Base-by-base conservation (phyloP, 345 rosid genomes). In the Lumnitzera racemosa region DNA sequence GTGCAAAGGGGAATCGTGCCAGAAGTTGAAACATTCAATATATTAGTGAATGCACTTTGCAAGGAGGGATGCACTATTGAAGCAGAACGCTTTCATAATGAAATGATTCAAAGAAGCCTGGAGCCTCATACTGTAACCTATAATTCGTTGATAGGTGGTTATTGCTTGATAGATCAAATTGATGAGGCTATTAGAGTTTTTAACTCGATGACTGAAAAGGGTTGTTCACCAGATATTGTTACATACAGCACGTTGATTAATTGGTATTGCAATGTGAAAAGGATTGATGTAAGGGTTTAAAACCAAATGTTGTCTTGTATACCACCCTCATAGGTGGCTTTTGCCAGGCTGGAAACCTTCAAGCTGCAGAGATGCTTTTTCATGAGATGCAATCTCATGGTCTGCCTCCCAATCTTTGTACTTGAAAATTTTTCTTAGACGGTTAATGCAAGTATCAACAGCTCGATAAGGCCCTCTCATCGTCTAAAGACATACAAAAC, bases 241-340 rank as follows among this genome's bases (percentile, higher is more conserved):
- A 51, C 55, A n/a, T 51, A 51, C 24, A 51, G 17, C 14, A 51
- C 23, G 9, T 51, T 51, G 24, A 51, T 51, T 15, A 51, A n/a
- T 51, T 2, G 55, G 55, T 51, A n/a, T 24, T 51, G 55, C 55
- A 51, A 51, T 36, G 43, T 7, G 1, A 16, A 43, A 41, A 62
- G 5, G 56, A 20, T 51, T 0, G 63, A 57, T 20, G 56, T 61
- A 24, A 53, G 50, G 59, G 64, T 15, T 53, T 55, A 9, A 36
- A 13, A 27, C 73, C 73, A 1, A 15, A 29, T 5, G 24, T 50
- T 24, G 1, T 43, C 5, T 24, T 5, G 5, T 47, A 24, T 17
- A 49, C 11, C 12, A 49, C 23, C 15, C 63, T 47, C 17, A 24
- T 59, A 17, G 54, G 36, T 49, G 54, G 63, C 43, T 59, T 59